These are phyloP conservation scores for Rhizoctonia solani DNA, from an alignment of 1,284 basidiomycete genomes.

Conservation along the genomic window DNA sequence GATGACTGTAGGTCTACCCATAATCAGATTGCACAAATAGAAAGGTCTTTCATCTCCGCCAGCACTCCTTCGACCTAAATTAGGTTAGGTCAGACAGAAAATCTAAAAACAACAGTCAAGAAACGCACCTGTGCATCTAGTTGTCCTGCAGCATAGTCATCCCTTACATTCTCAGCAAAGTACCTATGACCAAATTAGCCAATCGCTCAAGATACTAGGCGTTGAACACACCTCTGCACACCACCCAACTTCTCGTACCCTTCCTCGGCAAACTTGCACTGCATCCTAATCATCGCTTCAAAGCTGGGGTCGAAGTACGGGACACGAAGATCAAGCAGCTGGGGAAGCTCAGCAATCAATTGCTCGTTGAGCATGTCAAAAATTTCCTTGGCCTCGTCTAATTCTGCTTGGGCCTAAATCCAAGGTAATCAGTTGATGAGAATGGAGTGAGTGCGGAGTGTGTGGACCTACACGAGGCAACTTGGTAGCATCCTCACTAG, in stretches of 20 bases:
- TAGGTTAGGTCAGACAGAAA: background rate
- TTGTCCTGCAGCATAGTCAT: constrained; percentile 96
- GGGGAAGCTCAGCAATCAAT: constrained; percentile 87
- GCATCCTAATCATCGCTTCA: constrained; percentile 98
- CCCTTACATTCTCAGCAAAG: constrained; percentile 86
- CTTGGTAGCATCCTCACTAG: constrained; percentile 90
- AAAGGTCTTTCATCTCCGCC: constrained; percentile 95
- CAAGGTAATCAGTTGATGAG: background rate
- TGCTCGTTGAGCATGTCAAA: constrained; percentile 94
- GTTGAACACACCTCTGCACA: constrained; percentile 76
- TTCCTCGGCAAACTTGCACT: constrained; percentile 95
- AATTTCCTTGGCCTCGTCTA: constrained; percentile 91
- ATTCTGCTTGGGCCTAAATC: constrained; percentile 84
- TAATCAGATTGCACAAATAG: constrained; percentile 66
- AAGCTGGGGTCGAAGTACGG: constrained; percentile 99
- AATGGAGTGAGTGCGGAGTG: constrained; percentile 3
- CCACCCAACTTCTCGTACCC: constrained; percentile 97
- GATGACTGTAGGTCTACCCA: background rate
- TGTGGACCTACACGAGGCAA: constrained; percentile 70
- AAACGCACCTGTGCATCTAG: constrained; percentile 83
- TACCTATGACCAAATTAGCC: constrained; percentile 57
- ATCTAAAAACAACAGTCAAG: background rate
- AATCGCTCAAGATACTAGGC: background rate
- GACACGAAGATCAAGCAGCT: constrained; percentile 90
- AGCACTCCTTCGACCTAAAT: constrained; percentile 82